Conservation (phyloP, 352 stramenopile species). For the Phytopythium aichiense region DNA sequence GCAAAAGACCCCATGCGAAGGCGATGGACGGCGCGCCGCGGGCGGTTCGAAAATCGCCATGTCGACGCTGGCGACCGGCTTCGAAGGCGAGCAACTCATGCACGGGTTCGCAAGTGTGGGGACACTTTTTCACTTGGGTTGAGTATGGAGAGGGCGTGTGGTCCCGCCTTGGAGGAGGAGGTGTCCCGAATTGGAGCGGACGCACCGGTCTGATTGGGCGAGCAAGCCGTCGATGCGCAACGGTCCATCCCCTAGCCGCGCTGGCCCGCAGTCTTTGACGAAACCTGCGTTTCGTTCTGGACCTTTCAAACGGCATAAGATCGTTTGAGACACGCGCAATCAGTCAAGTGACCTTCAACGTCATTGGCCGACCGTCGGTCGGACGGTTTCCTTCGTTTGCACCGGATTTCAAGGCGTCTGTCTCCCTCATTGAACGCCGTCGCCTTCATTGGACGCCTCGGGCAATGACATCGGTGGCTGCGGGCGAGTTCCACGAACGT, state of each 20-base stretch:
- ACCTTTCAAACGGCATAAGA: not conserved
- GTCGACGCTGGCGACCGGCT: too few relatives aligned
- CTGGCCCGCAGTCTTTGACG: not conserved
- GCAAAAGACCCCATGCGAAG: not conserved
- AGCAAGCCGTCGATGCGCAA: constrained; percentile 1
- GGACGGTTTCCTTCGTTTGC: too few relatives aligned
- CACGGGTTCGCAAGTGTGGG: too few relatives aligned
- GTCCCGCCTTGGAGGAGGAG: not conserved
- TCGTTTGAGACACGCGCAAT: not conserved
- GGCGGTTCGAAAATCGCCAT: not conserved
- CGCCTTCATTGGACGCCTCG: too few relatives aligned
- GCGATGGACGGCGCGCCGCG: not conserved
- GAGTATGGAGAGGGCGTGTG: not conserved
- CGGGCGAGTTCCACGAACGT: too few relatives aligned
- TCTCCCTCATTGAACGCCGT: too few relatives aligned
- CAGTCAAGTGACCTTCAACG: too few relatives aligned
- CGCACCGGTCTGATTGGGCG: not conserved
- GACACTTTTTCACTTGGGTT: not conserved
- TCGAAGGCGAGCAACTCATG: too few relatives aligned
- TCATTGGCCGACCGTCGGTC: too few relatives aligned
- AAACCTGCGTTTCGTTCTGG: too few relatives aligned
- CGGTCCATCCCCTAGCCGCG: not conserved
- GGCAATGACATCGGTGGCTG: too few relatives aligned
- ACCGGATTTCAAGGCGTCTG: too few relatives aligned
- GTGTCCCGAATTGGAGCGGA: not conserved